A percentile compares a stretch with the other conserved stretches of the same genome.
These are phyloP conservation scores for Mycena kentingensis DNA, from an alignment of 768 basidiomycete species.

Conservation along the genomic window DNA sequence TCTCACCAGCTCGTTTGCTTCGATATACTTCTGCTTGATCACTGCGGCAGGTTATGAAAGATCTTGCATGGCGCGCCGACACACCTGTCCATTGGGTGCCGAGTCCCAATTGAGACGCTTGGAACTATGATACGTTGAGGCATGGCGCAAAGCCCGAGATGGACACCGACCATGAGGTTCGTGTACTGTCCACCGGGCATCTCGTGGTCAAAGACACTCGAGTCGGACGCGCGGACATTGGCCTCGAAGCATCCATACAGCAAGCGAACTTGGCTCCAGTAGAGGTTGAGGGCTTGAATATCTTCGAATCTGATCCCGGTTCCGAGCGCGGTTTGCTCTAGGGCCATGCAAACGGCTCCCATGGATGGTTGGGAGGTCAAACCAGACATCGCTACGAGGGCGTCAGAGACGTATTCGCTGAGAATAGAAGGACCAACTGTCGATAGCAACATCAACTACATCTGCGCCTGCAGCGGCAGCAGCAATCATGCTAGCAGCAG, in stretches of 20 bases:
- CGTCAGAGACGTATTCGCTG: constrained; percentile 19
- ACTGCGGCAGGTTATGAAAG: constrained; percentile 45
- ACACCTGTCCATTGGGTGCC: constrained; percentile 93
- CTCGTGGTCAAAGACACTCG: constrained; percentile 97
- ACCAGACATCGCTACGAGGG: constrained; percentile 86
- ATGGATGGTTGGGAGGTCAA: constrained; percentile 98
- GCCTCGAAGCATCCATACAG: constrained; percentile 98
- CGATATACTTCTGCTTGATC: constrained; percentile 98
- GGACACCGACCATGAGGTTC: constrained; percentile 77
- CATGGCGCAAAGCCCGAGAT: constrained; percentile 6
- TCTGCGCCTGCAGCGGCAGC: constrained; percentile 97
- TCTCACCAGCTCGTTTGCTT: constrained; percentile 92
- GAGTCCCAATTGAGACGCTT: constrained; percentile 95
- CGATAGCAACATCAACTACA: constrained; percentile 97
- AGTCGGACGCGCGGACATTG: constrained; percentile 95
- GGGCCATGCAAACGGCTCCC: constrained; percentile 93
- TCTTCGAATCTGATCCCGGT: constrained; percentile 97
- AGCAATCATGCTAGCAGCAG: constrained; percentile 96
- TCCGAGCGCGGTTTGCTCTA: constrained; percentile 92
- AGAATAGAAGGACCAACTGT: constrained; percentile 62
- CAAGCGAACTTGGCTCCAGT: constrained; percentile 97
- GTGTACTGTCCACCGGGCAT: constrained; percentile 99
- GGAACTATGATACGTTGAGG: constrained; percentile 66
- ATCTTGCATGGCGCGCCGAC: too few relatives aligned
- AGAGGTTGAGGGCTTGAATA: constrained; percentile 94